Percentiles rank a stretch among this genome's conserved stretches.
Evolutionary conservation across 2,329 filamentous ascomycete species (phyloP).

Genomic region (Penicillium sp.): DNA sequence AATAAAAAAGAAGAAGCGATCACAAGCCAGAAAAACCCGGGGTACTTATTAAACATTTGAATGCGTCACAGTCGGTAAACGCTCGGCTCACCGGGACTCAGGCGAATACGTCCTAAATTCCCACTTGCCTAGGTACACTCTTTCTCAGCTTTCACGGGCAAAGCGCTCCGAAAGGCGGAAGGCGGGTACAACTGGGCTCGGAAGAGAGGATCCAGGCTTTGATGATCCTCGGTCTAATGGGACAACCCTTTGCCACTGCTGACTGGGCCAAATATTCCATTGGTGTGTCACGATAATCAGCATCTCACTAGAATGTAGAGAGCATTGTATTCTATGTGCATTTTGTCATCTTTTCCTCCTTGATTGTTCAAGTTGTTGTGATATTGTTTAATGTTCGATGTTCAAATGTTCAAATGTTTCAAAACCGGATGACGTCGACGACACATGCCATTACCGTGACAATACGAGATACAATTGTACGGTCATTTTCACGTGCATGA

Average conservation of each 20-base stretch:
- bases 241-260: conserved; percentile 17
- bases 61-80: conserved; percentile 41
- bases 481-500: conserved; percentile 25
- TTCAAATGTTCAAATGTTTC: neutral
- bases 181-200: conserved; percentile 33
- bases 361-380: neutral
- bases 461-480: conserved; percentile 14
- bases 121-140: conserved; percentile 21
- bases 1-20: conserved; percentile 18
- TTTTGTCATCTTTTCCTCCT: neutral
- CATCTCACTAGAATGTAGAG: conserved; percentile 5
- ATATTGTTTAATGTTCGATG: neutral
- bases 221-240: conserved; percentile 44
- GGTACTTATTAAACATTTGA: conserved; percentile 33
- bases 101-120: conserved; percentile 12
- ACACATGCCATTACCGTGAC: conserved; percentile 19
- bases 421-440: conserved; percentile 21
- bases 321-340: neutral
- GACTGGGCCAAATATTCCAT: neutral
- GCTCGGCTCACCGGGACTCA: conserved; percentile 41
- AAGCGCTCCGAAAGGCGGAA: conserved; percentile 28
- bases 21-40: conserved; percentile 33
- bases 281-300: conserved; percentile 9
- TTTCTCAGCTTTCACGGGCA: conserved; percentile 28
- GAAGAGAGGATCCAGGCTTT: conserved; percentile 39